Base-by-base conservation (phyloP, 495 filamentous ascomycete genomes). In the Pyronema omphalodes region DNA sequence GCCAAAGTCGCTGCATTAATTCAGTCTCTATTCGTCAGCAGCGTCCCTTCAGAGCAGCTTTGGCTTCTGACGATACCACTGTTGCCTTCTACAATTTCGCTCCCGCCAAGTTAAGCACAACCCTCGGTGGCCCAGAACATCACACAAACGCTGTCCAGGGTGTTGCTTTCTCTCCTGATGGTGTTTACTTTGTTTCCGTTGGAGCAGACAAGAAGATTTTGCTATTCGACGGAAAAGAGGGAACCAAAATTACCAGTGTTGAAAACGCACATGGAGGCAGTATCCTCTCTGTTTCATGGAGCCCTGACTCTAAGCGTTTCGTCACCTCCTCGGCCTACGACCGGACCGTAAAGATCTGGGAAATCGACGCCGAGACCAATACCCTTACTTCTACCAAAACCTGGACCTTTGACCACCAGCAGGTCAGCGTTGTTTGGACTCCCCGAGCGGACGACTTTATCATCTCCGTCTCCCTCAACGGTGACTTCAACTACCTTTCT, bases 151-250 rank as follows among this genome's bases (percentile, higher is more conserved):
- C 91, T 63, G 80, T 95, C 9, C 82, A 93, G 63, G 87, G 86
- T 37, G 78, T 86, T 7, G 83, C 76, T 1, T 96, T 95, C 68
- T 88, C 85, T 55, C 93, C 93, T 0, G 89, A 96, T 68, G 93
- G 91, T 18, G 76, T 72, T 34, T 74, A 72, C 14, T 71, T 98
- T 49, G 86, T 89, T 43, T 94, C 83, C 57, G 89, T 95, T 40
- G 88, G 91, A 37, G 83, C 81, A 14, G 91, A 98, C 66, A 74
- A 80, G 44, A 78, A 80, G 67, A 94, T 98, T 52, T 91, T 88
- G 72, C 70, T 96, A 2, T 98, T 94, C 64, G 88, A 93, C 61
- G 91, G 93, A 40, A 93, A 91, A 71, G 89, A 86, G 1, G 91
- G 91, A 3, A 89, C 93, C 61, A 71, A 80, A 7, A 83, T 78